phyloP scores from a whole-genome alignment of 2,329 filamentous ascomycete genomes.

The Mycosphaerella sp. region DNA sequence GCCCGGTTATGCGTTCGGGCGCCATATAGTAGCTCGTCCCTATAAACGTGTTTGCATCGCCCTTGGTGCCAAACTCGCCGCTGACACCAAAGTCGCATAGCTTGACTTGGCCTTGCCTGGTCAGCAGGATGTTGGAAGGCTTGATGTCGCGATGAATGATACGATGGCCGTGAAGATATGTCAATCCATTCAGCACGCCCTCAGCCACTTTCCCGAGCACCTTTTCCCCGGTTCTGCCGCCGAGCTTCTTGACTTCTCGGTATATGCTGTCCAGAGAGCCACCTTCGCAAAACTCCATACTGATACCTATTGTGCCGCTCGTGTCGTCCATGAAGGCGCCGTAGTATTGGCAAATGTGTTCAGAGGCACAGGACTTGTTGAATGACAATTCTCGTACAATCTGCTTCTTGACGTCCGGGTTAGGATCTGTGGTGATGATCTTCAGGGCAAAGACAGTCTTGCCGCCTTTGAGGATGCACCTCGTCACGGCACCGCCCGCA shows the following conservation, averaged over 20 bases:
- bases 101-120: constrained; percentile 88
- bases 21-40: constrained; percentile 99
- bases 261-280: constrained; percentile 96
- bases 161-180: constrained; percentile 89
- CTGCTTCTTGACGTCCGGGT: constrained; percentile 97
- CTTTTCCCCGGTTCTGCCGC: constrained; percentile 92
- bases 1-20: constrained; percentile 92
- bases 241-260: constrained; percentile 91
- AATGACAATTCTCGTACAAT: constrained; percentile 94
- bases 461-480: constrained; percentile 79
- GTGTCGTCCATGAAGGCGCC: constrained; percentile 93
- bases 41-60: constrained; percentile 97
- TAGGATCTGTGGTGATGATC: constrained; percentile 97
- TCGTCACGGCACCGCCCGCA: constrained; percentile 89
- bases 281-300: constrained; percentile 98
- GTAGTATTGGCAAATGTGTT: constrained; percentile 96
- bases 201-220: constrained; percentile 95
- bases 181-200: constrained; percentile 86
- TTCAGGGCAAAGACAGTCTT: constrained; percentile 96
- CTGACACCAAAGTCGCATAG: constrained; percentile 98
- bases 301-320: constrained; percentile 95
- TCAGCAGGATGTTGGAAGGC: constrained; percentile 92
- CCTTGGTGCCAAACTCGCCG: constrained; percentile 96
- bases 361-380: constrained; percentile 94
- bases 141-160: constrained; percentile 99